phyloP scores from a whole-genome alignment of 2,329 filamentous ascomycete genomes.

The Pseudogymnoascus sp. region DNA sequence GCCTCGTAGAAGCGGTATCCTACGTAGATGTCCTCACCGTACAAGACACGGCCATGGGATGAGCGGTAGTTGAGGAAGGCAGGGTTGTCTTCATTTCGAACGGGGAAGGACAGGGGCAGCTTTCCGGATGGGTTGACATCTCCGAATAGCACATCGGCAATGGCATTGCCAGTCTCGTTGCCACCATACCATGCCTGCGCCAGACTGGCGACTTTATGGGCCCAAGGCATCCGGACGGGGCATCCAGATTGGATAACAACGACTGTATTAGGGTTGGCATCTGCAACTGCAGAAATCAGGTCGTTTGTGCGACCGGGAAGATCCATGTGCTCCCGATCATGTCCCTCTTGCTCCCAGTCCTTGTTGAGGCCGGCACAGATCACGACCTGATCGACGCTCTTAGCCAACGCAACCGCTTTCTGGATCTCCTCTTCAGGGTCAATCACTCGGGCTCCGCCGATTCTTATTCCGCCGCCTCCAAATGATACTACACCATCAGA shows the following conservation, averaged over 20 bases:
- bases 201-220: constrained; percentile 32
- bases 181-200: constrained; percentile 48
- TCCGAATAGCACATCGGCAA: constrained; percentile 56
- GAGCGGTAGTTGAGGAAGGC: constrained; percentile 49
- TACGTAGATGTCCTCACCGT: constrained; percentile 57
- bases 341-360: constrained; percentile 32
- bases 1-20: constrained; percentile 56
- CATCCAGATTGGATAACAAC: constrained; percentile 56
- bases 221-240: constrained; percentile 49
- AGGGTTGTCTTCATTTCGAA: constrained; percentile 49
- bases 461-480: constrained; percentile 52
- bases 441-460: constrained; percentile 53
- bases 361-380: constrained; percentile 65
- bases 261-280: constrained; percentile 49
- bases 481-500: constrained; percentile 36
- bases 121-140: constrained; percentile 55
- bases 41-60: constrained; percentile 52
- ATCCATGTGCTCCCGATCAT: constrained; percentile 22
- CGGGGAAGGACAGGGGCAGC: constrained; percentile 52
- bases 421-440: constrained; percentile 52
- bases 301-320: constrained; percentile 25
- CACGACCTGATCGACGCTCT: constrained; percentile 64
- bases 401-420: constrained; percentile 59
- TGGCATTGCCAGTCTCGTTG: constrained; percentile 57
- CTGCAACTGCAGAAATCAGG: constrained; percentile 44